Evolutionary conservation across 306 rosid genomes (phyloP), one percentile per base, ranked within the genome.

Genomic region (Malus fusca): DNA sequence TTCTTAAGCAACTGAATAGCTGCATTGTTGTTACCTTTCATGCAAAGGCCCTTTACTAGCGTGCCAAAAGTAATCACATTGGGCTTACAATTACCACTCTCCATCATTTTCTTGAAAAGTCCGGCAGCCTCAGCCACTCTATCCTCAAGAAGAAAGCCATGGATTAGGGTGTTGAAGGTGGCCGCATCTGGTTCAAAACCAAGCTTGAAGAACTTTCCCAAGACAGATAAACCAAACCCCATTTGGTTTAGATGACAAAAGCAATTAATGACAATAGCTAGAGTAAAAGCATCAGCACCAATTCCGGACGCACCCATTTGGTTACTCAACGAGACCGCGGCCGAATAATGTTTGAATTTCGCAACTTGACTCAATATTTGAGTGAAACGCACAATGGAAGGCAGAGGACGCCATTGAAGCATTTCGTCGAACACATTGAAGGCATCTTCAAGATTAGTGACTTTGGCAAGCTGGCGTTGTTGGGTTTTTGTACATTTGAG

Each of bases 221-320:
- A 7, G 3, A 68, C 35, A 5, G 35, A 83, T 43, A 58, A 42
- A 56, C 67, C 40, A 44, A 13, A 19, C 15, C 37, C 74, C 28
- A 74, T 21, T 17, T 26, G 12, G 19, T 66, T 79, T 30, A 66
- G n/a, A 51, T 14, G 85, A 43, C 81, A 82, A 9, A 78, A 80
- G 60, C 85, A 87, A n/a, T 87, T 85, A 51, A 81, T 69, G 23
- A 73, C 30, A 37, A 87, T 87, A 22, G 30, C 78, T 23, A 87
- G 61, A 59, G 75, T 85, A 72, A 35, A 87, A 2, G 23, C 67
- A 74, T 75, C 48, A 11, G 75, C 35, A 0, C 5, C 14, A 28
- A 72, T 22, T 13, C 84, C 79, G 0, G 17, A 33, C 4, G 43
- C 23, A 5, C 68, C 66, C 53, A 84, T 51, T 75, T 69, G 79